Evolutionary conservation across 805 yeast species (phyloP).

Genomic region (Candida multigemmis): DNA sequence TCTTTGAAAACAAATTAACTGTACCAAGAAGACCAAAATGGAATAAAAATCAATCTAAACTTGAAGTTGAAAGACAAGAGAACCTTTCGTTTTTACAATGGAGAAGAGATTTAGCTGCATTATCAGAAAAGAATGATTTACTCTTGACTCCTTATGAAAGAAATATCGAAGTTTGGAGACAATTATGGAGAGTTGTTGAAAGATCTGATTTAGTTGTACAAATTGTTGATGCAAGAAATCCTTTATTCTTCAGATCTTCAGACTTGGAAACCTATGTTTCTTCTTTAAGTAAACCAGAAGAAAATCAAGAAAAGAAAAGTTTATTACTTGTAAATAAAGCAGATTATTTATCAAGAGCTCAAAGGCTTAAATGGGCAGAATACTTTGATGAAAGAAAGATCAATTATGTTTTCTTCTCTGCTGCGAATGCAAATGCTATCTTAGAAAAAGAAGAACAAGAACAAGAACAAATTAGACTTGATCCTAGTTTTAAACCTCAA

Average conservation of each 20-base stretch:
- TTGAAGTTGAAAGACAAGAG: conserved; percentile 78
- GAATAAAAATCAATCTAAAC: conserved; percentile 62
- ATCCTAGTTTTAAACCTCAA: conserved; percentile 11
- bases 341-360: conserved; percentile 70
- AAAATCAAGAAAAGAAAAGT: conserved; percentile 51
- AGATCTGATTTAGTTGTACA: conserved; percentile 91
- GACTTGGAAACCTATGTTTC: conserved; percentile 81
- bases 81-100: conserved; percentile 86
- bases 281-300: conserved; percentile 52
- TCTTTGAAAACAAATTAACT: conserved; percentile 60
- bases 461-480: conserved; percentile 16
- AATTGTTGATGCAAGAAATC: conserved; percentile 96
- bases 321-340: conserved; percentile 88
- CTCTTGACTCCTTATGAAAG: conserved; percentile 94
- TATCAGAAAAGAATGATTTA: conserved; percentile 80
- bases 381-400: conserved; percentile 66
- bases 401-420: conserved; percentile 86
- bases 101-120: conserved; percentile 82
- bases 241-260: conserved; percentile 77
- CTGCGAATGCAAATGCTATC: conserved; percentile 71
- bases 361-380: conserved; percentile 80
- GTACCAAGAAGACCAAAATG: conserved; percentile 93
- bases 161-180: conserved; percentile 96
- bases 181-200: conserved; percentile 95
- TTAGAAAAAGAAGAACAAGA: conserved; percentile 55